A percentile compares a stretch with the other conserved stretches of the same genome.
phyloP scores from a whole-genome alignment of 2,329 filamentous ascomycete species.

The Cucurbitaria berberidis region DNA sequence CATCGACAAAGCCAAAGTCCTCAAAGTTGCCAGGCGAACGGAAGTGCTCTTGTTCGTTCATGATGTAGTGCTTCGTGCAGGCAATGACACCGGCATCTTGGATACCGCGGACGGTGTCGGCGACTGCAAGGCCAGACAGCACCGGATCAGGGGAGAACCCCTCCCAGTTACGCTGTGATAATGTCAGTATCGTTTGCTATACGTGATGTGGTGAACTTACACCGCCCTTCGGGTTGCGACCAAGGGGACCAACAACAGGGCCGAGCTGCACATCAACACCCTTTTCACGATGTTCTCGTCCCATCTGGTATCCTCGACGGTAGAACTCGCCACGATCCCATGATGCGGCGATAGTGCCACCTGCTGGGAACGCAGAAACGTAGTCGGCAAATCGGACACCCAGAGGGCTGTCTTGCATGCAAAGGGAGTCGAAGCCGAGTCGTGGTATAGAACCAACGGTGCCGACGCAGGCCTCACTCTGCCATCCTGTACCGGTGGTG shows the following conservation, averaged over 20 bases:
- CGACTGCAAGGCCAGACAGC: conserved; percentile 73
- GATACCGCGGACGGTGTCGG: conserved; percentile 77
- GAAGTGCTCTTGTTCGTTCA: conserved; percentile 68
- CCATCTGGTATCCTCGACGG: conserved; percentile 74
- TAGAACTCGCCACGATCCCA: conserved; percentile 77
- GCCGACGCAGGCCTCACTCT: conserved; percentile 63
- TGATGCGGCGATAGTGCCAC: conserved; percentile 80
- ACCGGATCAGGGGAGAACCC: conserved; percentile 75
- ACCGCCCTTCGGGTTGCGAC: conserved; percentile 70
- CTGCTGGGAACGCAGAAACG: conserved; percentile 80
- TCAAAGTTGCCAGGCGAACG: conserved; percentile 66
- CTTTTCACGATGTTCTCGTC: conserved; percentile 74
- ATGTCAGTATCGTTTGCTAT: conserved; percentile 6
- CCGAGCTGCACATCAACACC: conserved; percentile 77
- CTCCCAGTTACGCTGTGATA: conserved; percentile 36
- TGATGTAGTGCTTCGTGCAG: conserved; percentile 69
- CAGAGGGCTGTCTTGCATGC: conserved; percentile 84
- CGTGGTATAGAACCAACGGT: conserved; percentile 73
- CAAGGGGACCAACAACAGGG: conserved; percentile 76
- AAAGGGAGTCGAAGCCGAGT: conserved; percentile 74
- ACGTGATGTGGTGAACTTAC: conserved; percentile 51
- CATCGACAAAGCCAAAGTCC: conserved; percentile 67
- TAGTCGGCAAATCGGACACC: conserved; percentile 81
- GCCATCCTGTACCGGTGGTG: conserved; percentile 85
- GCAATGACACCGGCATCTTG: conserved; percentile 83